Percentiles rank a stretch among this genome's conserved stretches.
phyloP scores from a whole-genome alignment of 2,329 filamentous ascomycete genomes.

The Cadophora sp. region DNA sequence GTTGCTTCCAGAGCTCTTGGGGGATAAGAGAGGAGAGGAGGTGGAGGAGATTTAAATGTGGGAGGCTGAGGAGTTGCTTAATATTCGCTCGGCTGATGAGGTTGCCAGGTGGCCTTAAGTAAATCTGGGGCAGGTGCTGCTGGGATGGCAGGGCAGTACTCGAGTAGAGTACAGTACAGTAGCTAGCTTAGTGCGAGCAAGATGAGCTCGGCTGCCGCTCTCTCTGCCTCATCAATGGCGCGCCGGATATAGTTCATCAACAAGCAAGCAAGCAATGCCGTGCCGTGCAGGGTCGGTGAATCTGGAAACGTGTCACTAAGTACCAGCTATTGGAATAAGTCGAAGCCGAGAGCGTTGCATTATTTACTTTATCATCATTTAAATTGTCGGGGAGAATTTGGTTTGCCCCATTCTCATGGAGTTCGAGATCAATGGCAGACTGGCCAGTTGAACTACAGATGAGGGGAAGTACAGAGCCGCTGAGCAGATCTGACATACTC shows the following conservation, averaged over 20 bases:
- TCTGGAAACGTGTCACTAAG: conserved; percentile 15
- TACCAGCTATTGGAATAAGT: background rate
- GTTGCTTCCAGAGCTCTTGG: conserved; percentile 41
- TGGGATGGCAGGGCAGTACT: too few species aligned
- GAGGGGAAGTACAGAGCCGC: conserved; percentile 11
- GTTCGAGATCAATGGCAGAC: conserved; percentile 2
- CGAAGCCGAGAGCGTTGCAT: background rate
- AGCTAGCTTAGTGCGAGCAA: background rate
- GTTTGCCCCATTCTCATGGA: background rate
- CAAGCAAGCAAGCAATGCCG: too few species aligned
- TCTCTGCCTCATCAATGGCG: conserved; percentile 2
- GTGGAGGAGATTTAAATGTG: conserved; percentile 21
- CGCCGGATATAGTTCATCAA: background rate
- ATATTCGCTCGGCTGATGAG: conserved; percentile 17
- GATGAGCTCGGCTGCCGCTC: conserved; percentile 1
- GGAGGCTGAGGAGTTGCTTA: conserved; percentile 26
- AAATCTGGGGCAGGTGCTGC: conserved; percentile 1
- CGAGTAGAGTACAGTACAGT: too few species aligned
- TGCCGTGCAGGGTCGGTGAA: conserved; percentile 11
- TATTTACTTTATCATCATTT: background rate
- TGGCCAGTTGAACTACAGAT: background rate
- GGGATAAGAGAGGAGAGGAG: conserved; percentile 26
- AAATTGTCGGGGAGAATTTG: background rate
- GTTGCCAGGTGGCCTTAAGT: conserved; percentile 13
- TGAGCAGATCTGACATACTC: conserved; percentile 1